Conservation (phyloP, 495 filamentous ascomycete genomes). For the Neurospora sp. region DNA sequence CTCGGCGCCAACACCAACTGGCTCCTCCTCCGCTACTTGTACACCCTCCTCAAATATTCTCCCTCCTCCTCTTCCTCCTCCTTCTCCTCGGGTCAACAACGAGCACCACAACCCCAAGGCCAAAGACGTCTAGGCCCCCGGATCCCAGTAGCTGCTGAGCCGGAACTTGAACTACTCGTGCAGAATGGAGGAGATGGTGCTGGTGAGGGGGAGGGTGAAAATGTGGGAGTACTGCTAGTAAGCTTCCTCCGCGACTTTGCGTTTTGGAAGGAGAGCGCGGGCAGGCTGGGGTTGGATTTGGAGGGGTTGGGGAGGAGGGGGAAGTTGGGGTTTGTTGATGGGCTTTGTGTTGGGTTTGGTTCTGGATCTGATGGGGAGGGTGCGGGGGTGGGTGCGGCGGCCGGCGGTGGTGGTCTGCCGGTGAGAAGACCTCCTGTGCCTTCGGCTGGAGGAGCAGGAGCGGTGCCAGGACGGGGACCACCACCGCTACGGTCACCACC, state of each 20-base stretch:
- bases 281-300: slow-evolving; percentile 62
- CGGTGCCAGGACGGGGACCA: neutral
- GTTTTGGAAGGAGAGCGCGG: slow-evolving; percentile 63
- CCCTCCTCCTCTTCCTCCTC: neutral
- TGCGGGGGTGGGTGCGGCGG: neutral
- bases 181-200: neutral
- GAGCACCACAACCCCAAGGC: neutral
- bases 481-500: neutral
- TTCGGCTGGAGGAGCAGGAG: neutral
- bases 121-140: neutral
- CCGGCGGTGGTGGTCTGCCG: neutral
- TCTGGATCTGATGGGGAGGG: neutral
- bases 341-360: slow-evolving; percentile 32
- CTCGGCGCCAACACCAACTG: slow-evolving; percentile 65
- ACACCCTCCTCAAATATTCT: slow-evolving; percentile 37
- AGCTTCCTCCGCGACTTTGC: slow-evolving; percentile 67
- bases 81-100: too few species aligned
- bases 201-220: neutral
- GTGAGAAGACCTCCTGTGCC: neutral
- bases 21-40: slow-evolving; percentile 57
- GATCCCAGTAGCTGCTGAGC: neutral
- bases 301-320: slow-evolving; percentile 44
- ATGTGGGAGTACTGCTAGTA: slow-evolving; percentile 16
- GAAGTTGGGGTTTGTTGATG: slow-evolving; percentile 63
- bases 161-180: neutral